These are phyloP conservation scores for Polytrichum formosum DNA, from an alignment of 225 moss, liverwort and hornwort species.

Conservation along the genomic window DNA sequence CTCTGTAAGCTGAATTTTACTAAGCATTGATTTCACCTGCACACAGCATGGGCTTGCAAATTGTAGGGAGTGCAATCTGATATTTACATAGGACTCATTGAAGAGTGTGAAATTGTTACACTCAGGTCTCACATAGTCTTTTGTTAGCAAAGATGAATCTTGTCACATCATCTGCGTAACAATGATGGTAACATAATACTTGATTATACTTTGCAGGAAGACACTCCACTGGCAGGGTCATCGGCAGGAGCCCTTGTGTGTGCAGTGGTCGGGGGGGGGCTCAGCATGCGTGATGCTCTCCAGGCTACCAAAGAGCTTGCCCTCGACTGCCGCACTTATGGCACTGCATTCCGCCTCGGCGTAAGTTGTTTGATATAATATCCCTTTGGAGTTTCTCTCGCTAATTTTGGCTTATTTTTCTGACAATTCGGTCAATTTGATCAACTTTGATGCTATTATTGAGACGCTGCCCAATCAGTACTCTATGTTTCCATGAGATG, in stretches of 20 bases:
- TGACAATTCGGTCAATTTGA: no score
- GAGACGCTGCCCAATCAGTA: no score
- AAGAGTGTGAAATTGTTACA: no score
- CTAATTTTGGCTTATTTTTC: neutral
- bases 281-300: slow-evolving; percentile 76
- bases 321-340: slow-evolving; percentile 71
- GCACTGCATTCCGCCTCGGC: slow-evolving; percentile 92
- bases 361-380: slow-evolving; percentile 22
- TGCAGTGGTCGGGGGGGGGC: slow-evolving; percentile 91
- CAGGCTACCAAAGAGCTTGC: slow-evolving; percentile 79
- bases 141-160: no score
- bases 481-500: no score
- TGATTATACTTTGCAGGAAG: slow-evolving; percentile 51
- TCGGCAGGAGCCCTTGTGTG: slow-evolving; percentile 99
- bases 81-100: no score
- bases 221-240: slow-evolving; percentile 96
- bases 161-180: no score
- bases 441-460: neutral
- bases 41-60: no score
- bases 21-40: no score
- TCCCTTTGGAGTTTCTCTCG: neutral
- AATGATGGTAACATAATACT: neutral
- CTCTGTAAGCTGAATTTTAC: no score
- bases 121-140: no score
- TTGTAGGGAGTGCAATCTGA: no score